These are phyloP conservation scores for Dendrobium chrysotoxum DNA, from an alignment of 106 monocot species.

Conservation along the genomic window DNA sequence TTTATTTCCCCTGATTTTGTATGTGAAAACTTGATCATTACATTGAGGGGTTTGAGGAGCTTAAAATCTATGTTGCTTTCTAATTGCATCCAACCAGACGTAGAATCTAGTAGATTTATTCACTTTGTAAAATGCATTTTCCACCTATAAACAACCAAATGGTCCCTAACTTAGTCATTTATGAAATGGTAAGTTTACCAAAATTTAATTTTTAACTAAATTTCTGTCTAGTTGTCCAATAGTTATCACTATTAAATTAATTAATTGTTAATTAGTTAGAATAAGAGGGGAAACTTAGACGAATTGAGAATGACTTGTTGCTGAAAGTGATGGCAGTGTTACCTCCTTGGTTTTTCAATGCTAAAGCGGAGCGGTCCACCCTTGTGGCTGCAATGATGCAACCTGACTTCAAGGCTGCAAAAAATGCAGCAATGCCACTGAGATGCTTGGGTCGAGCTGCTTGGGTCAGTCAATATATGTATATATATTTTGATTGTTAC, in stretches of 20 bases:
- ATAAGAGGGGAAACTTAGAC: neutral
- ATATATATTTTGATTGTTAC: neutral
- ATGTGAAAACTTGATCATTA: too few species aligned
- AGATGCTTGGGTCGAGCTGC: neutral
- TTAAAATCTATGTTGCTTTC: too few species aligned
- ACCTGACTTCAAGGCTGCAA: neutral
- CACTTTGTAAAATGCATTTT: too few species aligned
- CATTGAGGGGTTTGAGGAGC: too few species aligned
- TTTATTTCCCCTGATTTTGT: too few species aligned
- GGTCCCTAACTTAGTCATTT: too few species aligned
- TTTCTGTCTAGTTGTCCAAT: neutral
- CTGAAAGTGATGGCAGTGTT: neutral
- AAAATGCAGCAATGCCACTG: neutral
- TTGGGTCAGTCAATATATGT: neutral
- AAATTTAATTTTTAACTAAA: neutral
- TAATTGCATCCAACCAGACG: too few species aligned
- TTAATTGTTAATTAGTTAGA: neutral
- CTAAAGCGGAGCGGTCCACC: neutral
- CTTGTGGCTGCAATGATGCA: neutral
- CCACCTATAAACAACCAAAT: too few species aligned
- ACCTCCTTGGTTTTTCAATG: neutral
- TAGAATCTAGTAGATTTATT: too few species aligned
- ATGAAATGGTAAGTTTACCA: too few species aligned
- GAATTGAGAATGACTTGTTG: neutral
- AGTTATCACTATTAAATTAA: neutral